A percentile compares a stretch with the other conserved stretches of the same genome.
These are phyloP conservation scores for Heliamphora pulchella DNA, from an alignment of 179 eudicot genomes.

Conservation along the genomic window DNA sequence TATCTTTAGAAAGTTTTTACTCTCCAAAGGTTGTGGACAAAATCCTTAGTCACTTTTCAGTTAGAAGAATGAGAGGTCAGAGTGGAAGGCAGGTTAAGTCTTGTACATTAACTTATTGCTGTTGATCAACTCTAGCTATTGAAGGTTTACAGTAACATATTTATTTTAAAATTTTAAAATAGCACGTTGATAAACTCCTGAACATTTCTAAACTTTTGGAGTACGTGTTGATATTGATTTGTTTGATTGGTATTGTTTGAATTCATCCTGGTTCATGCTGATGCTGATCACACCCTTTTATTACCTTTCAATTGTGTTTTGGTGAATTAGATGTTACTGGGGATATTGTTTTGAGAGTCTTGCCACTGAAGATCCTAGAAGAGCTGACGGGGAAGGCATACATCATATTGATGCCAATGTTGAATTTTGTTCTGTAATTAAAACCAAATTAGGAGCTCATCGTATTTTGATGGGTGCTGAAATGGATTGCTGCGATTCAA, in stretches of 20 bases:
- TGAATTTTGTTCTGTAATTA: conserved; percentile 79
- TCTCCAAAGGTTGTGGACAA: background rate
- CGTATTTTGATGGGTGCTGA: conserved; percentile 98
- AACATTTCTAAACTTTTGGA: background rate
- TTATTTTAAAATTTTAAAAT: background rate
- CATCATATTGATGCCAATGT: conserved; percentile 82
- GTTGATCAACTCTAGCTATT: conserved; percentile 2
- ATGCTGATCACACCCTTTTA: background rate
- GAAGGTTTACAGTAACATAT: no score
- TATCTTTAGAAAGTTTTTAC: background rate
- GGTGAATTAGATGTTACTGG: conserved; percentile 69
- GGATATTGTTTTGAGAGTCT: conserved; percentile 95
- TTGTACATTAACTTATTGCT: background rate
- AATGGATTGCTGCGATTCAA: conserved; percentile 97
- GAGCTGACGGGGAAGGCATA: conserved; percentile 75
- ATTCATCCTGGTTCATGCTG: background rate
- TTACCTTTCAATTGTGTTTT: conserved; percentile 11
- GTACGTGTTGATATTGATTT: background rate
- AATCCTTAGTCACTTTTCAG: background rate
- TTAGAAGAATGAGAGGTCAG: background rate
- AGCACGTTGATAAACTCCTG: background rate
- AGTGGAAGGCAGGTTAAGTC: background rate
- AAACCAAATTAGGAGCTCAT: conserved; percentile 92
- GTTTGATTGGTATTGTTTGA: background rate
- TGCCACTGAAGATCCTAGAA: conserved; percentile 90